phyloP scores from a whole-genome alignment of 2,329 filamentous ascomycete species.

The Anisogramma anomala region DNA sequence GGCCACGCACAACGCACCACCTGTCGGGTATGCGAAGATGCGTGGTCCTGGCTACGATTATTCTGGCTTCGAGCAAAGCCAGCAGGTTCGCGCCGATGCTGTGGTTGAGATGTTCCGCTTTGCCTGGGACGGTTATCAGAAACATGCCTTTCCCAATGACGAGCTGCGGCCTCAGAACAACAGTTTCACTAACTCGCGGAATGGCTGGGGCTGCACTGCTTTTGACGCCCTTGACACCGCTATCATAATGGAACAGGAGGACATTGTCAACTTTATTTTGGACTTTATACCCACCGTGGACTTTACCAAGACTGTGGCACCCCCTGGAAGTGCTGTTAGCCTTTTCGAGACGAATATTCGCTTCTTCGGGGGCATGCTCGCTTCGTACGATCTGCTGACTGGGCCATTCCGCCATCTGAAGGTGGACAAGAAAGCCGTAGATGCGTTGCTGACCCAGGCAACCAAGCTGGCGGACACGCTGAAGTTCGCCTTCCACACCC shows the following conservation, averaged over 20 bases:
- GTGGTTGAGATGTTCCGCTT: conserved; percentile 3
- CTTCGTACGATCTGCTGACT: neutral
- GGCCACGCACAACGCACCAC: neutral
- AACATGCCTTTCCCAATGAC: conserved; percentile 4
- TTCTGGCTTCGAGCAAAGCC: neutral
- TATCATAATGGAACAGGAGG: conserved; percentile 1
- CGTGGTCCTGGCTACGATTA: neutral
- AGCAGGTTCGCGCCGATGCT: neutral
- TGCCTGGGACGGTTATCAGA: conserved; percentile 3
- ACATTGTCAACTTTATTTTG: neutral
- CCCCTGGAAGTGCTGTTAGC: conserved; percentile 1
- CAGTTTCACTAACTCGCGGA: conserved; percentile 2
- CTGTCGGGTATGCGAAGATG: neutral
- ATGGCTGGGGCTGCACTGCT: conserved; percentile 1
- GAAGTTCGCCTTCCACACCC: conserved; percentile 3
- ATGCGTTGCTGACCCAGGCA: conserved; percentile 3
- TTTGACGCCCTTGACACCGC: conserved; percentile 1
- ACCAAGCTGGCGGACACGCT: conserved; percentile 3
- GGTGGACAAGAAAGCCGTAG: neutral
- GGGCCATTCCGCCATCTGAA: conserved; percentile 1
- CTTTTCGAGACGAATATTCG: conserved; percentile 6
- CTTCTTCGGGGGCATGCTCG: neutral
- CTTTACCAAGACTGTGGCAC: conserved; percentile 1
- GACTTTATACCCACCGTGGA: conserved; percentile 1
- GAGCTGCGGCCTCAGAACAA: conserved; percentile 1